phyloP scores from a whole-genome alignment of 768 basidiomycete genomes.

The Trametes meyenii region DNA sequence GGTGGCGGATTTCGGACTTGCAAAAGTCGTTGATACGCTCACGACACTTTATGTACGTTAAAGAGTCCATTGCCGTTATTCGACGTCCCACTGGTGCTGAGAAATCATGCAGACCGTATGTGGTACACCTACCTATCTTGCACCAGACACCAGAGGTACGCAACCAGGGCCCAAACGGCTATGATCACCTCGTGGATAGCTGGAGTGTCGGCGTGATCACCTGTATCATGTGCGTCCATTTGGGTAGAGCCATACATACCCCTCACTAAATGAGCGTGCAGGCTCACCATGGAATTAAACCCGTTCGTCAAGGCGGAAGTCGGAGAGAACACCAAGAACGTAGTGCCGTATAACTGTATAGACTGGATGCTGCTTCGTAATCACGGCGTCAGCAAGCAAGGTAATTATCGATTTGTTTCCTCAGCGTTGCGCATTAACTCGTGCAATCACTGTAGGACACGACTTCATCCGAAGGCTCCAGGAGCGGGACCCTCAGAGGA shows the following conservation, averaged over 20 bases:
- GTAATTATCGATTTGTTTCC: conserved; percentile 39
- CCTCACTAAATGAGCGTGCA: conserved; percentile 31
- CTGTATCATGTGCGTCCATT: conserved; percentile 74
- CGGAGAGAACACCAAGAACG: conserved; percentile 58
- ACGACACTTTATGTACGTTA: conserved; percentile 64
- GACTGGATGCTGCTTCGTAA: conserved; percentile 58
- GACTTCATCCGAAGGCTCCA: conserved; percentile 73
- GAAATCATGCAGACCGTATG: conserved; percentile 85
- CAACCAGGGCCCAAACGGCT: conserved; percentile 61
- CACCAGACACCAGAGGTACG: conserved; percentile 95
- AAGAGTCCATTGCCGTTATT: conserved; percentile 33
- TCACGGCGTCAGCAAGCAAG: conserved; percentile 43
- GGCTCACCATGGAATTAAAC: conserved; percentile 66
- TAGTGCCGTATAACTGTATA: conserved; percentile 58
- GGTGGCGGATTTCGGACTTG: conserved; percentile 94
- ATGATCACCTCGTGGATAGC: conserved; percentile 87
- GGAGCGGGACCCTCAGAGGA: conserved; percentile 56
- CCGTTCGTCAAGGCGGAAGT: conserved; percentile 80
- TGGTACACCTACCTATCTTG: conserved; percentile 92
- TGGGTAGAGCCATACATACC: not conserved
- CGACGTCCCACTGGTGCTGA: conserved; percentile 38
- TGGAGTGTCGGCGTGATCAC: conserved; percentile 97
- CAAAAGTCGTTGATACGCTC: conserved; percentile 78
- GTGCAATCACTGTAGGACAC: conserved; percentile 43
- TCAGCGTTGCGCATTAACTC: conserved; percentile 2